Evolutionary conservation across 345 rosid species (phyloP).

Genomic region (Diplotaxis tenuifolia): DNA sequence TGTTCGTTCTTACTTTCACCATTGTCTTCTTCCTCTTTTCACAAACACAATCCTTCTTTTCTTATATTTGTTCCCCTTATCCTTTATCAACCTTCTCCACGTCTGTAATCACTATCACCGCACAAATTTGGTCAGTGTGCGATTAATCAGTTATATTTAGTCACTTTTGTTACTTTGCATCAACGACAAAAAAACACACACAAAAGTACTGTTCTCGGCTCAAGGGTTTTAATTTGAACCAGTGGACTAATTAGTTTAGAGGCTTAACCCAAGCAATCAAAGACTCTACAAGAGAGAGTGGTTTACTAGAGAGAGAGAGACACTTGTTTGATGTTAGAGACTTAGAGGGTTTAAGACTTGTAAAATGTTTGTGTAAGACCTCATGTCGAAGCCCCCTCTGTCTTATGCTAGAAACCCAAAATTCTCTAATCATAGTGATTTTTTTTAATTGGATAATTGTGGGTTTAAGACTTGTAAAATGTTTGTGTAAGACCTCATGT

Average conservation of each 20-base stretch:
- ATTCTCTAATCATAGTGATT: background rate
- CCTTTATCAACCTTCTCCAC: constrained; percentile 21
- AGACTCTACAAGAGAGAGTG: background rate
- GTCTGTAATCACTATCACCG: constrained; percentile 32
- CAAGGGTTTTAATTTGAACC: background rate
- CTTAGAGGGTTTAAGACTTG: background rate
- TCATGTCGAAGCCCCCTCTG: background rate
- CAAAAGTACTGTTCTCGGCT: background rate
- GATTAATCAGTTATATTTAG: background rate
- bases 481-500: background rate
- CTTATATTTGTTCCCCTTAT: constrained; percentile 10
- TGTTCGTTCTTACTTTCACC: constrained; percentile 23
- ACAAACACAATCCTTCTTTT: constrained; percentile 24
- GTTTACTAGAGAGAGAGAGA: background rate
- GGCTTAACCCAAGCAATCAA: background rate
- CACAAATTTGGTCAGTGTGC: background rate
- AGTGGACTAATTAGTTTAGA: background rate
- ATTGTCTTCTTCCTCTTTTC: constrained; percentile 34
- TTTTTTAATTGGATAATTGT: too few species aligned
- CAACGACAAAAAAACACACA: background rate
- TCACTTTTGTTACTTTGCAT: background rate
- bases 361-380: background rate
- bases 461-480: background rate
- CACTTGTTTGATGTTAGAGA: background rate
- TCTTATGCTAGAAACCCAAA: background rate